Evolutionary conservation across 148 eudicot species (phyloP).

Genomic region (Cornus kousa): DNA sequence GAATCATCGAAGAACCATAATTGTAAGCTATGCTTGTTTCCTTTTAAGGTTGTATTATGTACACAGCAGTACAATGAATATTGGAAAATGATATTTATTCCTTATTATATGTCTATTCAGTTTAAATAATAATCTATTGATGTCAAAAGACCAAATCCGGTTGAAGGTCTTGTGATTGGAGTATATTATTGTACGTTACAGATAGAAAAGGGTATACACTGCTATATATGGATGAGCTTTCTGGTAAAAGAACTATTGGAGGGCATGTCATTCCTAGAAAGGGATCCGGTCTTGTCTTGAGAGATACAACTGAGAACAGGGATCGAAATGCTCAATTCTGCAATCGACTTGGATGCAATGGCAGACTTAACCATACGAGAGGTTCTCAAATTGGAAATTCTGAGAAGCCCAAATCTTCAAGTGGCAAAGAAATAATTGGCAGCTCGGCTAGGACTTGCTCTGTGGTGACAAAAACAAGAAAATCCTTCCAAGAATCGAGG

Average conservation of each 20-base stretch:
- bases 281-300: constrained; percentile 35
- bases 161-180: background rate
- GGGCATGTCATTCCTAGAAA: constrained; percentile 44
- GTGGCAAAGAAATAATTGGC: constrained; percentile 52
- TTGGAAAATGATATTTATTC: background rate
- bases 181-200: constrained; percentile 15
- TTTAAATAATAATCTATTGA: background rate
- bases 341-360: constrained; percentile 80
- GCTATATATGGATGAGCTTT: constrained; percentile 45
- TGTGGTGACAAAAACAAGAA: constrained; percentile 27
- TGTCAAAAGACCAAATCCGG: background rate
- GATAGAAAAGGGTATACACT: constrained; percentile 22
- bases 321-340: constrained; percentile 55
- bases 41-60: background rate
- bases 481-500: background rate
- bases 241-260: constrained; percentile 43
- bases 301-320: constrained; percentile 42
- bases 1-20: background rate
- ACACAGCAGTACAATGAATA: background rate
- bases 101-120: background rate
- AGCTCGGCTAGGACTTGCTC: constrained; percentile 42
- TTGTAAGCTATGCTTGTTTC: background rate
- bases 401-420: constrained; percentile 44
- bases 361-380: constrained; percentile 49
- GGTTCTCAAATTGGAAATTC: constrained; percentile 40